Percentiles rank a stretch among this genome's conserved stretches.
These are phyloP conservation scores for Ambrosia artemisiifolia DNA, from an alignment of 129 eudicot species.

Conservation along the genomic window DNA sequence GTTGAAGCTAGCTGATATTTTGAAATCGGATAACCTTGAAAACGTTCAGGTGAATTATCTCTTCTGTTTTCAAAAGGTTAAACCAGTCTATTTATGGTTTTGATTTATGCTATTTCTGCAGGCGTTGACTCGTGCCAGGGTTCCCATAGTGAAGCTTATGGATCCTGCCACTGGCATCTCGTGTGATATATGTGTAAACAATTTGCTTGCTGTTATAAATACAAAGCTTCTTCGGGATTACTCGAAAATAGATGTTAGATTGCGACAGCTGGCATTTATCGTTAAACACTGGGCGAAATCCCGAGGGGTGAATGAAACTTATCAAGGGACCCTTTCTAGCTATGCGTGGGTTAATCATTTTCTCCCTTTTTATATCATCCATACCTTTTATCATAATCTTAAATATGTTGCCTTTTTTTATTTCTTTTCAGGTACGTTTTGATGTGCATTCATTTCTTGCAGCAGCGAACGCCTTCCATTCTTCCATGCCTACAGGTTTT, in stretches of 20 bases:
- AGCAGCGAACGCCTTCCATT: conserved; percentile 80
- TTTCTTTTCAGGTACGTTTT: conserved; percentile 79
- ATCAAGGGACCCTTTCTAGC: conserved; percentile 93
- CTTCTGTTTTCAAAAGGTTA: neutral
- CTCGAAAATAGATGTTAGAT: conserved; percentile 76
- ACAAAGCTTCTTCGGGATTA: conserved; percentile 88
- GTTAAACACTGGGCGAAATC: conserved; percentile 97
- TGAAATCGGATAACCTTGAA: conserved; percentile 73
- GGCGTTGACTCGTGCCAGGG: conserved; percentile 94
- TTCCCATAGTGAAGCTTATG: conserved; percentile 96
- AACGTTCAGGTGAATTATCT: conserved; percentile 72
- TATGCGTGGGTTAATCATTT: conserved; percentile 70
- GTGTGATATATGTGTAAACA: conserved; percentile 91
- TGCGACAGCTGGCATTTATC: conserved; percentile 81
- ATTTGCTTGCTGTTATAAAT: conserved; percentile 84
- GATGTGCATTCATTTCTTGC: conserved; percentile 96
- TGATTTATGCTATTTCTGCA: conserved; percentile 23
- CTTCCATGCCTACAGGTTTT: conserved; percentile 95
- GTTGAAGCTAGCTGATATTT: conserved; percentile 76
- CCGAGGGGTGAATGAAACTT: conserved; percentile 88
- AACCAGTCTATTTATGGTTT: neutral
- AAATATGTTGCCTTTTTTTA: neutral
- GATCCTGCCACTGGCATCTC: conserved; percentile 86
- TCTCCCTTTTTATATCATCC: neutral
- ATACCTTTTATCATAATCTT: neutral